phyloP scores from a whole-genome alignment of 352 stramenopile species.

The Phytophthora uliginosa region DNA sequence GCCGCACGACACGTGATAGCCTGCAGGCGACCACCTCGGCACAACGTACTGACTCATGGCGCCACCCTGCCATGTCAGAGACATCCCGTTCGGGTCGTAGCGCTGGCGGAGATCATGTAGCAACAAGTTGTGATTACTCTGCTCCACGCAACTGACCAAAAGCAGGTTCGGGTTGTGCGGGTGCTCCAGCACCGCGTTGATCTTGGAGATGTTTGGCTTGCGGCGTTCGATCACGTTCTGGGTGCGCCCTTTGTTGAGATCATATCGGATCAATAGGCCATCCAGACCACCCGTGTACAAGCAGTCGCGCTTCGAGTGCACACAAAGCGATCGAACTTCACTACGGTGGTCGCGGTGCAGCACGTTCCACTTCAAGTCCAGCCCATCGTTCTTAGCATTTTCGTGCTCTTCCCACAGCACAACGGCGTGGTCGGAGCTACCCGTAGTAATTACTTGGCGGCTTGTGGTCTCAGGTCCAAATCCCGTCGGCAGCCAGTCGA shows the following conservation, averaged over 20 bases:
- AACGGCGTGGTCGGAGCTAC: constrained; percentile 76
- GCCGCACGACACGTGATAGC: constrained; percentile 77
- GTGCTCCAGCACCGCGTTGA: constrained; percentile 87
- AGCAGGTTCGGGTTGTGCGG: constrained; percentile 87
- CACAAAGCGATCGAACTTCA: constrained; percentile 80
- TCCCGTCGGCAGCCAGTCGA: constrained; percentile 74
- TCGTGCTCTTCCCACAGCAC: constrained; percentile 83
- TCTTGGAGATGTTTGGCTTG: constrained; percentile 85
- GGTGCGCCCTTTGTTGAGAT: constrained; percentile 57
- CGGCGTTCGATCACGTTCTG: constrained; percentile 72
- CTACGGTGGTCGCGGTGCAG: constrained; percentile 82
- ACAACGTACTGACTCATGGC: constrained; percentile 90
- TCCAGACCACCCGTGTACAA: constrained; percentile 84
- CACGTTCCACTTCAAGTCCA: constrained; percentile 73
- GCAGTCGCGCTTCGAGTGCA: constrained; percentile 76
- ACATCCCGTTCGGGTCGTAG: constrained; percentile 62
- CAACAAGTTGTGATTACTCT: constrained; percentile 71
- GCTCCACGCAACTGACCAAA: constrained; percentile 79
- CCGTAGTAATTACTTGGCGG: constrained; percentile 71
- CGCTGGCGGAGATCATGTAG: constrained; percentile 80
- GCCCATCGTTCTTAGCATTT: constrained; percentile 24
- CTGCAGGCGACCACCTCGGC: constrained; percentile 80
- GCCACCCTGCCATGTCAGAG: constrained; percentile 69
- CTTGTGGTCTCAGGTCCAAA: constrained; percentile 58
- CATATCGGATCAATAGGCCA: constrained; percentile 76